Evolutionary conservation across 1,284 basidiomycete species (phyloP).

Genomic region (Fistulinella cinereoalba): DNA sequence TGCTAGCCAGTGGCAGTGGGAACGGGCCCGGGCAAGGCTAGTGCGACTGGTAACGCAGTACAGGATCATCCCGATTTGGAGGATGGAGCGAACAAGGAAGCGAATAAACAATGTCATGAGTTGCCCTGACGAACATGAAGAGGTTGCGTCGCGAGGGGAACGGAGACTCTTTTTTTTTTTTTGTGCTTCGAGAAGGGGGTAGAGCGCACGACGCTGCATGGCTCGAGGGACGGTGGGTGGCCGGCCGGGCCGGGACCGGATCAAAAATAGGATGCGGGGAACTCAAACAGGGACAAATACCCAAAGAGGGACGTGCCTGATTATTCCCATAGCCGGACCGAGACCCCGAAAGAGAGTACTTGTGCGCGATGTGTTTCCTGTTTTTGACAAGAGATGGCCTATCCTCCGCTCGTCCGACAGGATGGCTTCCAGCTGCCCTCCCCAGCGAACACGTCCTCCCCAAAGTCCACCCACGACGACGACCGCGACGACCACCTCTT

Average conservation of each 20-base stretch:
- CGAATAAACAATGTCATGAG: too few species aligned
- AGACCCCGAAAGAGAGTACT: conserved; percentile 30
- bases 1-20: too few species aligned
- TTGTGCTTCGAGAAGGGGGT: too few species aligned
- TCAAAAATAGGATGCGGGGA: conserved; percentile 23
- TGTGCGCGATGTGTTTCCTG: not conserved
- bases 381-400: conserved; percentile 21
- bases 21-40: too few species aligned
- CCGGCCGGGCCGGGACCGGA: conserved; percentile 19
- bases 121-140: too few species aligned
- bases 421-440: conserved; percentile 65
- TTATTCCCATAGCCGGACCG: conserved; percentile 34
- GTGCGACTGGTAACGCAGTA: too few species aligned
- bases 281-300: conserved; percentile 23
- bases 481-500: conserved; percentile 36
- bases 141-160: too few species aligned
- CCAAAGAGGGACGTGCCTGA: conserved; percentile 14
- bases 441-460: conserved; percentile 39
- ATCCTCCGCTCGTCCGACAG: conserved; percentile 40
- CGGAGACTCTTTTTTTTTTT: too few species aligned
- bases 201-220: too few species aligned
- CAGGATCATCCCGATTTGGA: too few species aligned
- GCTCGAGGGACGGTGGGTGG: too few species aligned
- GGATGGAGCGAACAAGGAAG: too few species aligned
- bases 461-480: conserved; percentile 32